These are phyloP conservation scores for Teratosphaeria nubilosa DNA, from an alignment of 2,329 filamentous ascomycete species.

Conservation along the genomic window DNA sequence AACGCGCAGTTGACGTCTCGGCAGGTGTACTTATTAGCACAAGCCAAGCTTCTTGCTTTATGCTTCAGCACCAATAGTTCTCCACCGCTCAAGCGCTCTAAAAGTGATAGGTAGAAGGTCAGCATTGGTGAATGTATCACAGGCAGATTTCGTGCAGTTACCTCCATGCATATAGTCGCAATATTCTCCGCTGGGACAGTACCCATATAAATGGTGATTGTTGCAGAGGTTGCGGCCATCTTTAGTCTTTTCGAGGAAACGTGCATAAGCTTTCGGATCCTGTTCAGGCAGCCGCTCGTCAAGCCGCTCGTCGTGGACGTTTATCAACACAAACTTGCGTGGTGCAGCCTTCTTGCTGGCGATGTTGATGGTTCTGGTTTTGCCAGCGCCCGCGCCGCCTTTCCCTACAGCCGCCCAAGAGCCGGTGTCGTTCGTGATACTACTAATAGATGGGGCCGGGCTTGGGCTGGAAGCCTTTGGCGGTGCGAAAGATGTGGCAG, in stretches of 20 bases:
- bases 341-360: conserved; percentile 21
- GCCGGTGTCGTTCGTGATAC: conserved; percentile 10
- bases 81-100: conserved; percentile 26
- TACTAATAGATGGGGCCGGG: conserved; percentile 12
- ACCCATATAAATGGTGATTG: conserved; percentile 26
- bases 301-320: conserved; percentile 33
- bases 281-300: conserved; percentile 28
- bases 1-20: conserved; percentile 32
- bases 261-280: conserved; percentile 19
- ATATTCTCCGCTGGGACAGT: conserved; percentile 27
- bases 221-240: conserved; percentile 28
- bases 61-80: conserved; percentile 33
- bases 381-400: conserved; percentile 17
- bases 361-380: conserved; percentile 32
- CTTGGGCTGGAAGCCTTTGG: conserved; percentile 9
- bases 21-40: conserved; percentile 27
- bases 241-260: conserved; percentile 20
- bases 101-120: conserved; percentile 12
- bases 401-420: conserved; percentile 36
- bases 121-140: too few species aligned
- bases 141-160: too few species aligned
- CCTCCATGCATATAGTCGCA: conserved; percentile 31
- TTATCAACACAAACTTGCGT: conserved; percentile 31
- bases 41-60: conserved; percentile 32
- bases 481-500: conserved; percentile 2